Base-by-base conservation (phyloP, 2,329 filamentous ascomycete species). In the Arthrobotrys conoides region DNA sequence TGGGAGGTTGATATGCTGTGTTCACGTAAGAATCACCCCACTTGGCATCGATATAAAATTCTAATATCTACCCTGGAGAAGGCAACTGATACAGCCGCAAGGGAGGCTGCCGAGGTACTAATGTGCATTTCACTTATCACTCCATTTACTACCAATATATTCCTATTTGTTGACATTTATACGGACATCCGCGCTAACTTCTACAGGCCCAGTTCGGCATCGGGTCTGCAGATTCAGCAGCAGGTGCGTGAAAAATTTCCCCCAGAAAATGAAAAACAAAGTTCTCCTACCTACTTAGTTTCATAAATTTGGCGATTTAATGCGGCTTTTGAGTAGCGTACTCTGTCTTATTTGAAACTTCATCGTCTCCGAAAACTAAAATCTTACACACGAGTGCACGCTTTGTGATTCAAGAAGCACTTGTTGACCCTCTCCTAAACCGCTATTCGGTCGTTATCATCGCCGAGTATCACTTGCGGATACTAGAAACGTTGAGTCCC, bases 351-450 rank as follows among this genome's bases (percentile, higher is more conserved):
- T 71, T 99, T 83, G 95, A 99, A 83, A 95, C 98, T 87, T 89
- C 93, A 80, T 97, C 94, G 4, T 97, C 94, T 20, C 88, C 91
- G 18, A 88, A 89, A 38, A 99, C 96, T 0, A 90, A 90, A 66
- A 95, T 99, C 86, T 97, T 99, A 84, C 98, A 98, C 83, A 86
- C 98, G 80, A 99, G 95, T 0, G 96, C 99, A 85, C 95, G 95
- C 0, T 87, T 99, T 61, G 88, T 99, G 36, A 90, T 99, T 67
- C 88, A 95, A 82, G 96, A 99, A 85, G 96, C 95, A 30, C 88
- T 99, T 3, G 93, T 97, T 2, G 96, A 99, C 84, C 96, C 96
- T 12, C 86, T 98, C 2, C 86, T 99, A 41, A 96, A 93, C 20
- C 89, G 93, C 10, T 99, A 99, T 84, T 96, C 94, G 0, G 92